phyloP scores from a whole-genome alignment of 164 flowering plant genomes.

The Amborella trichopoda region DNA sequence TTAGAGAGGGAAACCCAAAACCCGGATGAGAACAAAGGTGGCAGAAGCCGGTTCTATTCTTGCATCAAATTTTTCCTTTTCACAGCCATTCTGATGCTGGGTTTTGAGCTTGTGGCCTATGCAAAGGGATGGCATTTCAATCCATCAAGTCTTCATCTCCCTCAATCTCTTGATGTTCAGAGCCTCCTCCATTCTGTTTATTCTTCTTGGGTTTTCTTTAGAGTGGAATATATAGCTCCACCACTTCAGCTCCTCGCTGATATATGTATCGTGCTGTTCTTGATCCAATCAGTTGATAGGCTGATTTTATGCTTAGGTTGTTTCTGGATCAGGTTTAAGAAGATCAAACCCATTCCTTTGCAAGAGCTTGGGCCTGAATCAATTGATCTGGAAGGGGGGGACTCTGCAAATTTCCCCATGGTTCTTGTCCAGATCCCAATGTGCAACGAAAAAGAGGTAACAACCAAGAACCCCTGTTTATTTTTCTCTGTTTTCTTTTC shows the following conservation, averaged over 20 bases:
- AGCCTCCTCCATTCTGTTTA: slow-evolving; percentile 52
- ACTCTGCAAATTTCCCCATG: slow-evolving; percentile 53
- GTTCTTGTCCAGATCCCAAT: slow-evolving; percentile 97
- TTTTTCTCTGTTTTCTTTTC: background rate
- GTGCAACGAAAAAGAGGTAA: slow-evolving; percentile 98
- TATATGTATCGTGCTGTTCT: slow-evolving; percentile 60
- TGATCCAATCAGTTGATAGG: slow-evolving; percentile 78
- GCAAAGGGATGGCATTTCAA: slow-evolving; percentile 76
- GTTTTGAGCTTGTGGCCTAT: slow-evolving; percentile 70
- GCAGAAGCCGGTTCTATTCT: slow-evolving; percentile 33
- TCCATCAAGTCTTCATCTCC: slow-evolving; percentile 27
- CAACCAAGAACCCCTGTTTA: background rate
- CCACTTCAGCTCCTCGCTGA: slow-evolving; percentile 75
- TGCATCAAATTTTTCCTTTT: slow-evolving; percentile 54
- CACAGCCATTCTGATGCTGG: slow-evolving; percentile 49
- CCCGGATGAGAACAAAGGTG: background rate
- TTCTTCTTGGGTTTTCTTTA: slow-evolving; percentile 63
- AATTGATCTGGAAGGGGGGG: slow-evolving; percentile 51
- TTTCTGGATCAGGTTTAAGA: slow-evolving; percentile 76
- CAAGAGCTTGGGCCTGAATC: slow-evolving; percentile 18
- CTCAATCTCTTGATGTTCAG: slow-evolving; percentile 24
- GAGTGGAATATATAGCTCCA: slow-evolving; percentile 87
- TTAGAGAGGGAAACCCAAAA: slow-evolving; percentile 17
- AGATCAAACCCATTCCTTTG: slow-evolving; percentile 62
- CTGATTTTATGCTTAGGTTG: slow-evolving; percentile 77